Base-by-base conservation (phyloP, 75 land plant species). In the Sequoiadendron giganteum region DNA sequence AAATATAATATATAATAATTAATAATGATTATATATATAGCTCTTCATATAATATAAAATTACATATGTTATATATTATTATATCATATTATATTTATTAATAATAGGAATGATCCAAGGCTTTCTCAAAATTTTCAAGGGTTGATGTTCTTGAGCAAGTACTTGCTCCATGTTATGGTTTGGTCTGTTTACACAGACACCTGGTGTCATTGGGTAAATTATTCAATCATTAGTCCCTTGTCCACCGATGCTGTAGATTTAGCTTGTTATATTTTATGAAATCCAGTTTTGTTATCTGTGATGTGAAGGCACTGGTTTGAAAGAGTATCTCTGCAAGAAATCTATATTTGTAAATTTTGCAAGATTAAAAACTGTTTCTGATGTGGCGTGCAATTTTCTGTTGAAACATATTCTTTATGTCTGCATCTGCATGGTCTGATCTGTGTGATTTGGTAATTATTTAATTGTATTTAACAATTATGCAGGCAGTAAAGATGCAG, bases 401-500 rank as follows among this genome's bases (percentile, higher is more conserved):
- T 45, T 82, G 84, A 82, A 43, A 10, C 82, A 79, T 34, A 32
- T 73, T 10, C 77, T 34, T 73, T 32, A 73, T 39, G 34, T 73
- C 38, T 34, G 77, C 77, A n/a, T n/a, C 5, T 82, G 49, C 48
- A 45, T 28, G 84, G 49, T 81, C 11, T 81, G 49, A 45, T 42
- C 25, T 81, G 47, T 40, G 45, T 78, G 81, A 39, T 30, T 78
- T 78, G 81, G 9, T 78, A 39, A 7, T 16, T 39, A 45, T 18
- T 28, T 47, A 45, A 13, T 25, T 81, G 28, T 39, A 11, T 47
- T 82, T 47, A 49, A 82, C 14, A 68, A 77, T 54, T 14, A 56
- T 82, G 58, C 89, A 88, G 89, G 89, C 77, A 58, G 89, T 88
- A 47, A 88, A 88, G 47, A 36, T 88, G 28, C 89, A 88, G 65